Base-by-base conservation (phyloP, 1,284 basidiomycete genomes). In the Puccinia hordei region DNA sequence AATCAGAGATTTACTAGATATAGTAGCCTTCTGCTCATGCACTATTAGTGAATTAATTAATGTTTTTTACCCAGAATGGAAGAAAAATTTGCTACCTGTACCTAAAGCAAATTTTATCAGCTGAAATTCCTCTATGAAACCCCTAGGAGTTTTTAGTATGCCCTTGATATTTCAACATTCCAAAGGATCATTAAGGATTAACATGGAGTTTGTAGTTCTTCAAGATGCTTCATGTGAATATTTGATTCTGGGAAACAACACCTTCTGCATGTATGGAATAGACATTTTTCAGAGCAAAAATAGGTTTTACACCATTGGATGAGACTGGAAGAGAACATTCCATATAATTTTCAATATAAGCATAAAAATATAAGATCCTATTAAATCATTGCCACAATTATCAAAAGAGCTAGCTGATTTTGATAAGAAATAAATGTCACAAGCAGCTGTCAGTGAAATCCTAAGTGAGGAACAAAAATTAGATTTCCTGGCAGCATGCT, bases 211-310 rank as follows among this genome's bases (percentile, higher is more conserved):
- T 68, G 46, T 68, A 27, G 41, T 68, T 1, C 66, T 68, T 3
- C n/a, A 68, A 27, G 66, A 68, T 27, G 66, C 66, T 15, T 1
- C 49, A 5, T 68, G 66, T 68, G 66, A 68, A 12, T 68, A 68
- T 49, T 19, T 68, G 1, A 68, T 68, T 22, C 46, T 68, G 27
- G 66, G 66, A 63, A 63, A 63, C 27, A 24, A 63, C 17, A 63
- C 61, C 9, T 46, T 66, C 15, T 66, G 63, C 19, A 44, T 68
- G 66, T 68, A 68, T 49, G 66, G 66, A 1, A 49, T 68, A 49
- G 66, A 68, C 17, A 68, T 68, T 15, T 68, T 68, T n/a, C 66
- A 68, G n/a, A 68, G 38, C 30, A 68, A 68, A 27, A 13, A 68
- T 30, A 68, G 66, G 44, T 49, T 49, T 17, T 68, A 46, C n/a